Evolutionary conservation across 768 basidiomycete genomes (phyloP).

Genomic region (Phanerochaete carnosa): DNA sequence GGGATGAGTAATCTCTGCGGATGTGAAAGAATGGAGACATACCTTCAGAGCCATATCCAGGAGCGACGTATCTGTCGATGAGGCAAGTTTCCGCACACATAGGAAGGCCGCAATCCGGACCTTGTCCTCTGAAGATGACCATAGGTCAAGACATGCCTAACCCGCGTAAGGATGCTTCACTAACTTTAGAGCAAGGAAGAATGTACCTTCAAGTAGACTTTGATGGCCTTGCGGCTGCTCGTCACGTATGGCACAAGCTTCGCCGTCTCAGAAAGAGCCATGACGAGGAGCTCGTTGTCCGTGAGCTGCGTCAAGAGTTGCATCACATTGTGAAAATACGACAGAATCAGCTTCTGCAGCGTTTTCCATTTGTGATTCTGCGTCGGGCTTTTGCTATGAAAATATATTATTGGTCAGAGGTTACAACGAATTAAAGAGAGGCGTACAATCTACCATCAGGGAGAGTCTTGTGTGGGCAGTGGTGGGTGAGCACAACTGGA

Average conservation of each 20-base stretch:
- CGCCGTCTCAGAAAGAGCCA: constrained; percentile 79
- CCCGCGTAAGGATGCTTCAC: not conserved
- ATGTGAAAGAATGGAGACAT: constrained; percentile 8
- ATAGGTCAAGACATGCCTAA: constrained; percentile 79
- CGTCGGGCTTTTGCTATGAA: constrained; percentile 72
- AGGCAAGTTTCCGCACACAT: constrained; percentile 76
- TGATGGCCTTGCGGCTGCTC: constrained; percentile 79
- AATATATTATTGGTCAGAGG: not conserved
- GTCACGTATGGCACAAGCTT: constrained; percentile 89
- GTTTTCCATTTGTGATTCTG: constrained; percentile 80
- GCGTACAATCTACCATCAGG: constrained; percentile 83
- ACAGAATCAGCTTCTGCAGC: constrained; percentile 82
- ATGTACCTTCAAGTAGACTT: constrained; percentile 80
- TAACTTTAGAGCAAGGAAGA: not conserved
- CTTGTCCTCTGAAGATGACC: constrained; percentile 79
- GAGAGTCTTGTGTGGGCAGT: constrained; percentile 82
- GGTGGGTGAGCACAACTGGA: constrained; percentile 82
- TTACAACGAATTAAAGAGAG: not conserved
- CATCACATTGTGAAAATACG: constrained; percentile 86
- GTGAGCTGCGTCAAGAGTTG: constrained; percentile 76
- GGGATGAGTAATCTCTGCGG: not conserved
- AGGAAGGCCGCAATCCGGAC: constrained; percentile 85
- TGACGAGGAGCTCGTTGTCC: constrained; percentile 57
- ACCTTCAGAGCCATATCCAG: constrained; percentile 88
- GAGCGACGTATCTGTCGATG: constrained; percentile 73